phyloP scores from a whole-genome alignment of 495 filamentous ascomycete genomes.

The Xylaria cubensis region DNA sequence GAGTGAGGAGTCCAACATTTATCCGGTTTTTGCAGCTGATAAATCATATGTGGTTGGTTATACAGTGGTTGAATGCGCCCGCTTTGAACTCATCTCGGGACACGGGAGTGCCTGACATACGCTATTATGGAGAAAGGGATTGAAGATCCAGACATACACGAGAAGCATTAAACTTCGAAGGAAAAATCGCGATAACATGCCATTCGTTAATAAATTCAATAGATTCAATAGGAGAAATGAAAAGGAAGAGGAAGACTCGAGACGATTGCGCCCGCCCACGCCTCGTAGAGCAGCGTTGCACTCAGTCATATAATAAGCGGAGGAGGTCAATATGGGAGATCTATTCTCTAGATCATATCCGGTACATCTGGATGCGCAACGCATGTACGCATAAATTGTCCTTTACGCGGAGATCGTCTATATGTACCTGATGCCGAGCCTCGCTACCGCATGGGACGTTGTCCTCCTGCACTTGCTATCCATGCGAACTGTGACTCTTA shows the following conservation, averaged over 20 bases:
- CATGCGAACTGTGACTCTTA: not conserved
- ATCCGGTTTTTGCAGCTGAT: conserved; percentile 4
- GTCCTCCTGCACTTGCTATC: not conserved
- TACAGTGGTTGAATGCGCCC: not conserved
- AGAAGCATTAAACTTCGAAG: not conserved
- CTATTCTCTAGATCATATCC: conserved; percentile 1
- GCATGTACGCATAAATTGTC: not conserved
- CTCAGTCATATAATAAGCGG: conserved; percentile 15
- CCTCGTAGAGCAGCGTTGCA: conserved; percentile 3
- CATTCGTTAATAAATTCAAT: too few species aligned
- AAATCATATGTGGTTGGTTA: not conserved
- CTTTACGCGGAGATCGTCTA: conserved; percentile 12
- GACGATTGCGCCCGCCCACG: not conserved
- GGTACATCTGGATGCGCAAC: conserved; percentile 10
- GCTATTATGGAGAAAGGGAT: not conserved
- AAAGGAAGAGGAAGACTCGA: not conserved
- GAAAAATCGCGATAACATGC: too few species aligned
- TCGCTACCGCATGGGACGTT: not conserved
- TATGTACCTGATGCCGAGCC: conserved; percentile 23
- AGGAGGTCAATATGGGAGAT: conserved; percentile 23
- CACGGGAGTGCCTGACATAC: not conserved
- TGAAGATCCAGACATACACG: not conserved
- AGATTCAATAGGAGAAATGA: not conserved
- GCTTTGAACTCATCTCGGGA: not conserved
- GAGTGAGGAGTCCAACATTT: conserved; percentile 9